Evolutionary conservation across 1,284 basidiomycete species (phyloP).

Genomic region (Tilletia horrida): DNA sequence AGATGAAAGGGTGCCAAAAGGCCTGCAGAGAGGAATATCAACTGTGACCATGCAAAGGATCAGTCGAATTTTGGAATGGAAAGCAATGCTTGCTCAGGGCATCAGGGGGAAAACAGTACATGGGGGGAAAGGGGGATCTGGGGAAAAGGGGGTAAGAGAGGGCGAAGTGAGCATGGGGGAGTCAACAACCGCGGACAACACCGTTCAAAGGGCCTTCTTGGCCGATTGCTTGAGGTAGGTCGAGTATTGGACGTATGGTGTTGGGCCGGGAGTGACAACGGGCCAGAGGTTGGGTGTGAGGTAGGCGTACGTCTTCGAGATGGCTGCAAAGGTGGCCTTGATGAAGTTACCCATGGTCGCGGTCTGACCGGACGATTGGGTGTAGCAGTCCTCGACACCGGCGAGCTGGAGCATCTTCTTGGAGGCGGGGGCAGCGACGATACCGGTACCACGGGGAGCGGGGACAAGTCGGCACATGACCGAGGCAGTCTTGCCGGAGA

Average conservation of each 20-base stretch:
- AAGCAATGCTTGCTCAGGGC: constrained; percentile 14
- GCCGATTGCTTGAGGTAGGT: constrained; percentile 15
- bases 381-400: constrained; percentile 90
- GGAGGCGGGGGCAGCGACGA: constrained; percentile 95
- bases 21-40: neutral
- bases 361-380: constrained; percentile 94
- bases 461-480: constrained; percentile 99
- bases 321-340: constrained; percentile 85
- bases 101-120: constrained; percentile 15
- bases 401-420: constrained; percentile 97
- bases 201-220: constrained; percentile 18
- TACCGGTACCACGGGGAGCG: constrained; percentile 94
- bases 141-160: constrained; percentile 10
- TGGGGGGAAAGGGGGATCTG: neutral
- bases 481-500: constrained; percentile 95
- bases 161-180: neutral
- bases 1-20: neutral
- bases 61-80: neutral
- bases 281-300: constrained; percentile 94
- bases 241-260: constrained; percentile 20
- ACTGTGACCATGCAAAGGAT: too few relatives aligned
- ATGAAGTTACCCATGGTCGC: constrained; percentile 57
- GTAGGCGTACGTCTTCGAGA: constrained; percentile 96
- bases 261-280: constrained; percentile 11
- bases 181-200: neutral